phyloP scores from a whole-genome alignment of 2,329 filamentous ascomycete species.

The Xylariaceae sp. region DNA sequence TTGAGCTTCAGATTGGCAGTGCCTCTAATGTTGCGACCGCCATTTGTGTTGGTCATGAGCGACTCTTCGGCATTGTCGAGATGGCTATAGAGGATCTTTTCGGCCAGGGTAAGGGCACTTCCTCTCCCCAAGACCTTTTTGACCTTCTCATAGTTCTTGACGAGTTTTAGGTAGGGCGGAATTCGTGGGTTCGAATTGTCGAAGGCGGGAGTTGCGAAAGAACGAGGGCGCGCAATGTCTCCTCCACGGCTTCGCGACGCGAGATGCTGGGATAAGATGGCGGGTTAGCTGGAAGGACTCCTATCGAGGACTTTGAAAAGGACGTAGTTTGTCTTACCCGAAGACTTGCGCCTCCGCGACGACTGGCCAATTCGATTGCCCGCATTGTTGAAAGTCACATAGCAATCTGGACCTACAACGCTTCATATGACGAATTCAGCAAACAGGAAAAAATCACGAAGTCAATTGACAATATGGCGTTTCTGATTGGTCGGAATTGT shows the following conservation, averaged over 20 bases:
- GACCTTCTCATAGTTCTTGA: slow-evolving; percentile 60
- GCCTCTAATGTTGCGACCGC: slow-evolving; percentile 80
- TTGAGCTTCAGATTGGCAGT: slow-evolving; percentile 94
- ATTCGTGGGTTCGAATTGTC: slow-evolving; percentile 47
- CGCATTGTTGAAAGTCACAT: slow-evolving; percentile 35
- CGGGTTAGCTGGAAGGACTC: slow-evolving; percentile 1
- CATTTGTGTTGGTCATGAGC: slow-evolving; percentile 76
- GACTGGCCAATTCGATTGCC: slow-evolving; percentile 31
- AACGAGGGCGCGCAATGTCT: slow-evolving; percentile 25
- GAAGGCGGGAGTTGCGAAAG: slow-evolving; percentile 34
- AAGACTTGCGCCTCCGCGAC: slow-evolving; percentile 28
- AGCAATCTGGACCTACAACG: slow-evolving; percentile 17
- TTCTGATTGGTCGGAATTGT: slow-evolving; percentile 22
- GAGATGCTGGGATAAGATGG: slow-evolving; percentile 22
- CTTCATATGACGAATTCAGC: not conserved
- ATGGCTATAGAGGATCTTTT: slow-evolving; percentile 98
- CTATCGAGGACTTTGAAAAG: not conserved
- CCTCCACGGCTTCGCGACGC: slow-evolving; percentile 22
- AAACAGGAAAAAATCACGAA: slow-evolving; percentile 19
- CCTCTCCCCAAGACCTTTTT: slow-evolving; percentile 50
- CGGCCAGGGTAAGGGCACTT: slow-evolving; percentile 76
- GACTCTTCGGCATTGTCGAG: slow-evolving; percentile 87
- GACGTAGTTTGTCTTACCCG: slow-evolving; percentile 22
- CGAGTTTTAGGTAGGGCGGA: slow-evolving; percentile 67
- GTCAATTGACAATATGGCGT: slow-evolving; percentile 19